These are phyloP conservation scores for Dichotomopilus funicola DNA, from an alignment of 2,329 filamentous ascomycete genomes.

Conservation along the genomic window DNA sequence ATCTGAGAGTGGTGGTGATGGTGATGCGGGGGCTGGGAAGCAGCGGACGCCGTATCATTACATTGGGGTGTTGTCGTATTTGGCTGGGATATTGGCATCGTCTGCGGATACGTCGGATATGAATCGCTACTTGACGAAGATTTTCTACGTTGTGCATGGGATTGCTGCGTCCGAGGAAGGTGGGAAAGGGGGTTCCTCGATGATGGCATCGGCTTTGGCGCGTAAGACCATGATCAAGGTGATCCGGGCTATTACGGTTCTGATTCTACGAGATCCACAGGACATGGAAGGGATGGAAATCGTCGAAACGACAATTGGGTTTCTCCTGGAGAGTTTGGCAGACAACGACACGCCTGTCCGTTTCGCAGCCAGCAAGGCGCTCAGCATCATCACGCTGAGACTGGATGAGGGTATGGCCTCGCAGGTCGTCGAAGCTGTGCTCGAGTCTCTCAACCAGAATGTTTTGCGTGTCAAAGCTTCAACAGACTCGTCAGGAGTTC, in stretches of 20 bases:
- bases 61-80: slow-evolving; percentile 72
- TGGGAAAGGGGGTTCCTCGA: slow-evolving; percentile 37
- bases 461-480: slow-evolving; percentile 46
- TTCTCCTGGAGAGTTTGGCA: slow-evolving; percentile 68
- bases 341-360: slow-evolving; percentile 90
- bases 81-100: slow-evolving; percentile 64
- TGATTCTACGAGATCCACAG: slow-evolving; percentile 51
- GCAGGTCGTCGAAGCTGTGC: slow-evolving; percentile 80
- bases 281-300: slow-evolving; percentile 44
- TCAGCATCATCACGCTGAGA: slow-evolving; percentile 79
- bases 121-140: slow-evolving; percentile 54
- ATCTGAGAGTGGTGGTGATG: slow-evolving; percentile 22
- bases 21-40: slow-evolving; percentile 23
- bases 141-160: slow-evolving; percentile 59
- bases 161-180: slow-evolving; percentile 40
- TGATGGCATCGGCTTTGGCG: slow-evolving; percentile 69
- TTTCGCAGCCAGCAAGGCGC: slow-evolving; percentile 83
- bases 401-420: slow-evolving; percentile 73
- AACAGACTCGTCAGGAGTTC: slow-evolving; percentile 28
- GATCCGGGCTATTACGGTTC: slow-evolving; percentile 64
- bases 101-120: slow-evolving; percentile 71
- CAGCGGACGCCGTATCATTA: slow-evolving; percentile 61
- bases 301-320: slow-evolving; percentile 75
- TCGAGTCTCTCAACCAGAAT: slow-evolving; percentile 59
- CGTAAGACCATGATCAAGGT: slow-evolving; percentile 81